These are phyloP conservation scores for Cicer yamashitae DNA, from an alignment of 306 rosid species.

Conservation along the genomic window DNA sequence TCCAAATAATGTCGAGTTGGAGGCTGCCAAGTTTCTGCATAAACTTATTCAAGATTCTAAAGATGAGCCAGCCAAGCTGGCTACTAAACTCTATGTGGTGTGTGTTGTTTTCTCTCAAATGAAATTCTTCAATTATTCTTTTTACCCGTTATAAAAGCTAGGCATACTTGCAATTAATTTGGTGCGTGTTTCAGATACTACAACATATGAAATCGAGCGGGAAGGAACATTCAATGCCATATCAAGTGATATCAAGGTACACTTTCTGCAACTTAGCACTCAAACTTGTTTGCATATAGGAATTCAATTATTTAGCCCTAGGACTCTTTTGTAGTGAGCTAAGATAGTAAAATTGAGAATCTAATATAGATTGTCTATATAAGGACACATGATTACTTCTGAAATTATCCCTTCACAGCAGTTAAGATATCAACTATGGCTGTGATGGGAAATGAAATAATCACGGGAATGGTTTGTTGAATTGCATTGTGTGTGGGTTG, in stretches of 20 bases:
- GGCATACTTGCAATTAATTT: constrained; percentile 27
- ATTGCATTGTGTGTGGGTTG: constrained; percentile 23
- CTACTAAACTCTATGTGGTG: constrained; percentile 95
- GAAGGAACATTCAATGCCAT: constrained; percentile 98
- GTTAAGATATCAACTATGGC: constrained; percentile 8
- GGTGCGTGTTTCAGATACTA: constrained; percentile 70
- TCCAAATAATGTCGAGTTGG: constrained; percentile 92
- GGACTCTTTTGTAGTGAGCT: constrained; percentile 7
- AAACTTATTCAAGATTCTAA: constrained; percentile 97
- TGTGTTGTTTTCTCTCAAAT: constrained; percentile 48
- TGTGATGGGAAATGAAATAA: constrained; percentile 38
- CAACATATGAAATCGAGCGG: constrained; percentile 99
- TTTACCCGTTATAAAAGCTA: constrained; percentile 15
- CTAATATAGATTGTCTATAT: constrained; percentile 22
- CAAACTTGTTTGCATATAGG: constrained; percentile 13
- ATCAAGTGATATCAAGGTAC: constrained; percentile 98
- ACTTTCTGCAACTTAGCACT: neutral
- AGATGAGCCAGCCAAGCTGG: constrained; percentile 96
- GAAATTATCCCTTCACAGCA: neutral
- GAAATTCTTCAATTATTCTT: neutral
- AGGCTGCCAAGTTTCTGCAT: constrained; percentile 99
- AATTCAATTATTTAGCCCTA: constrained; percentile 34
- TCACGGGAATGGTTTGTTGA: constrained; percentile 5
- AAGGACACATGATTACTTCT: constrained; percentile 20
- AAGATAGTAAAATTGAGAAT: constrained; percentile 19